Evolutionary conservation across 495 filamentous ascomycete species (phyloP), one percentile per base, ranked within the genome.

Genomic region (Penicillium argentinense): DNA sequence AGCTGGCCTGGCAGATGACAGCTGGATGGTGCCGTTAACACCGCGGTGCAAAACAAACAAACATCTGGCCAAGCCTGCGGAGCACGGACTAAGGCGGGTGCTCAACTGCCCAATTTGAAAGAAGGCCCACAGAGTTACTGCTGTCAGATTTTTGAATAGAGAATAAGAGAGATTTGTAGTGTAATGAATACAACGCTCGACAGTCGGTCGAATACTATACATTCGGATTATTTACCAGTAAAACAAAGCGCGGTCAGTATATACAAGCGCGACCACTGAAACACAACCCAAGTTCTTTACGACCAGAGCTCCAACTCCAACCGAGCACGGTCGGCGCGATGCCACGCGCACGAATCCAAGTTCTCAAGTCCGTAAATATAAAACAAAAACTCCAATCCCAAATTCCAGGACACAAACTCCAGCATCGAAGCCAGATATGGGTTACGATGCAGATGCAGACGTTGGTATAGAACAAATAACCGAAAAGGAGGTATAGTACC

Each of bases 1-100:
- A n/a, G n/a, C n/a, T n/a, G n/a, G n/a, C n/a, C n/a, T n/a, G n/a
- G n/a, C n/a, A n/a, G n/a, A n/a, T n/a, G n/a, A n/a, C n/a, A n/a
- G n/a, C n/a, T n/a, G n/a, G n/a, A n/a, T n/a, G n/a, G n/a, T n/a
- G n/a, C n/a, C n/a, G n/a, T n/a, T n/a, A n/a, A n/a, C n/a, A n/a
- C n/a, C n/a, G n/a, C n/a, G 26, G 27, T 56, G 56, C 56, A 59
- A 59, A 59, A 46, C 27, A 56, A 47, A 50, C 56, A 59, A 59
- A 59, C 56, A 34, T 5, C n/a, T n/a, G n/a, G n/a, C n/a, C n/a
- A n/a, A n/a, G n/a, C n/a, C n/a, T n/a, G n/a, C 5, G 25, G 33
- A 36, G 29, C 23, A 28, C 36, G 25, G 25, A 28, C 12, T 28
- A 12, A 12, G 25, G 25, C n/a, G n/a, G n/a, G n/a, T n/a, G n/a